Base-by-base conservation (phyloP, 495 filamentous ascomycete species). In the Penicillium coprophilum region DNA sequence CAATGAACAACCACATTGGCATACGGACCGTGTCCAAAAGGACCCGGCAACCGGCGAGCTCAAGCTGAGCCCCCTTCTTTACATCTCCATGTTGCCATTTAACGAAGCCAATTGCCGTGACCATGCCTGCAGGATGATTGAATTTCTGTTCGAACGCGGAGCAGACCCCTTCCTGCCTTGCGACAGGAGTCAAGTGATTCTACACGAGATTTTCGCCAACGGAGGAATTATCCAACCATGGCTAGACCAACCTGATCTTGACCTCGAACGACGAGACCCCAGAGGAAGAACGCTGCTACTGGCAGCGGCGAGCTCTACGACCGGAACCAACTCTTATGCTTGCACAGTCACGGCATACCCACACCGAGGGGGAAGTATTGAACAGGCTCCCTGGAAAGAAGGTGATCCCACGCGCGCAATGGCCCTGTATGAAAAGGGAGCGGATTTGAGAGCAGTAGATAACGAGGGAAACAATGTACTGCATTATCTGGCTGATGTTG, bases 341-440 rank as follows among this genome's bases (percentile, higher is more conserved):
- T 61, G 50, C 38, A 28, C 11, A 5, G 23, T 59, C 9, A 28
- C 56, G 5, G 15, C 46, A 2, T 54, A 60, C 21, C 52, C 58
- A 11, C 41, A 50, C 11, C 27, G 52, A 9, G 52, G 43, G 41
- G 54, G 58, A 11, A 1, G 11, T 3, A 20, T 58, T 30, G 6
- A 0, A 15, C 34, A 23, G 4, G 20, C 60, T 28, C 11, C 38
- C 2, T 64, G 55, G 55, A 17, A 45, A 17, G 59, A 59, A 30
- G 63, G 60, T 4, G 63, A 62, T n/a, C 15, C 13, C 1, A 66
- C 59, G 10, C 63, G 63, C 23, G 53, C 63, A 2, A 62, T 62
- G 63, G 19, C 57, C 12, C 21, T 71, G 36, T 67, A 58, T 50
- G 57, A 67, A 17, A 50, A 34, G 19, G 68, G 68, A 1, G 61